These are phyloP conservation scores for Plasmopara halstedii DNA, from an alignment of 352 stramenopile species.

Conservation along the genomic window DNA sequence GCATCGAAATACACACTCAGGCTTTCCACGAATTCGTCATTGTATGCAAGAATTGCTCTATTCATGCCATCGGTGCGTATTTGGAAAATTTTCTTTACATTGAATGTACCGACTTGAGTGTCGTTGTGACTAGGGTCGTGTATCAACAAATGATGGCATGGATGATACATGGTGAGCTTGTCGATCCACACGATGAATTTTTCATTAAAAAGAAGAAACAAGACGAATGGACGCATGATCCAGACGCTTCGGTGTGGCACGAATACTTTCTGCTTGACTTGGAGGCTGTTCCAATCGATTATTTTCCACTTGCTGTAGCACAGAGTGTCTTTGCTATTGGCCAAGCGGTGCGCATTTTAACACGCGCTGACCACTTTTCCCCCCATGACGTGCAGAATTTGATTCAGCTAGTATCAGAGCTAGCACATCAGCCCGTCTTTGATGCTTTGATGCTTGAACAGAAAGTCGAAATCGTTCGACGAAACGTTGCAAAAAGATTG, in stretches of 20 bases:
- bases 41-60: conserved; percentile 51
- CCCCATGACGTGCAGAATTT: conserved; percentile 44
- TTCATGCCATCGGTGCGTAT: conserved; percentile 40
- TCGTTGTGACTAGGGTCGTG: conserved; percentile 40
- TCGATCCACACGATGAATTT: conserved; percentile 70
- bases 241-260: conserved; percentile 46
- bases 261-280: conserved; percentile 46
- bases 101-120: no score
- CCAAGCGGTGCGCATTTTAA: conserved; percentile 53
- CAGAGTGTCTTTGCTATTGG: conserved; percentile 68
- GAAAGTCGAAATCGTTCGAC: conserved; percentile 49
- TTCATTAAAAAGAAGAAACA: conserved; percentile 41
- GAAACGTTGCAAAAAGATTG: conserved; percentile 40
- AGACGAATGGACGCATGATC: no score
- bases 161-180: conserved; percentile 64
- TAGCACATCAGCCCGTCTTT: conserved; percentile 35
- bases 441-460: conserved; percentile 42
- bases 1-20: conserved; percentile 34
- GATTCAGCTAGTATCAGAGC: conserved; percentile 23
- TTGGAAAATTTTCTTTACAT: neutral
- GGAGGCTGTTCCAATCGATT: conserved; percentile 48
- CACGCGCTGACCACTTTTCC: conserved; percentile 35
- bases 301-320: conserved; percentile 46
- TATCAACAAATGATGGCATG: conserved; percentile 80
- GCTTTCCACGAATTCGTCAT: conserved; percentile 46